A percentile compares a stretch with the other conserved stretches of the same genome.
phyloP scores from a whole-genome alignment of 306 rosid genomes.

The Boehmeria nivea region DNA sequence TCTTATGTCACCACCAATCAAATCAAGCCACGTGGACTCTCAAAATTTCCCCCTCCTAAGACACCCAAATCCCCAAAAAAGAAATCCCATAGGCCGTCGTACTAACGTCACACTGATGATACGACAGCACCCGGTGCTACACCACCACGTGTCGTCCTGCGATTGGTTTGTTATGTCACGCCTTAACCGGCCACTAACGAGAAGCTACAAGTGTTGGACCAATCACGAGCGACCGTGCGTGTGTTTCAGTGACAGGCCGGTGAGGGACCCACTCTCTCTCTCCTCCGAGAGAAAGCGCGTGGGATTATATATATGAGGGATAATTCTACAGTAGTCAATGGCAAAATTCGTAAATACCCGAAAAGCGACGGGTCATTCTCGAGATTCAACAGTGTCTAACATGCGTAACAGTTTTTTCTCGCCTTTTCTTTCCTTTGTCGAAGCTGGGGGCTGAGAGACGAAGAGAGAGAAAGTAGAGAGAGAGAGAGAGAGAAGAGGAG shows the following conservation, averaged over 20 bases:
- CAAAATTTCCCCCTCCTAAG: not conserved
- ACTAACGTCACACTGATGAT: not conserved
- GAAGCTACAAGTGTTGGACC: constrained; percentile 20
- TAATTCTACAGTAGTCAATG: constrained; percentile 17
- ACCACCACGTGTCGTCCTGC: not conserved
- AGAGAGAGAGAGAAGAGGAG: constrained; percentile 23
- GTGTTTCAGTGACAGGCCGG: constrained; percentile 18
- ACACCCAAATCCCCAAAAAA: not conserved
- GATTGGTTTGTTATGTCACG: not conserved
- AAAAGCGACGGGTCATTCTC: constrained; percentile 18
- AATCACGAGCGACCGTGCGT: constrained; percentile 17
- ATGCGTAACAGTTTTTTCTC: constrained; percentile 25
- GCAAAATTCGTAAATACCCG: constrained; percentile 17
- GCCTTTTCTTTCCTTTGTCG: constrained; percentile 25
- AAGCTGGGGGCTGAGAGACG: constrained; percentile 35
- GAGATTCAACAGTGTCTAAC: constrained; percentile 27
- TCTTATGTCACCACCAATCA: not conserved
- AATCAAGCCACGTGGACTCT: constrained; percentile 3
- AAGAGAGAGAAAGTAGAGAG: constrained; percentile 22
- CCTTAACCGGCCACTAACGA: not conserved
- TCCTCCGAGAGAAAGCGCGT: constrained; percentile 24
- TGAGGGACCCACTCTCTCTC: constrained; percentile 13
- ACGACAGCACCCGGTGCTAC: not conserved
- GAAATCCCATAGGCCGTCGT: not conserved
- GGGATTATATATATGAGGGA: constrained; percentile 16